Conservation (phyloP, 176 grass and related monocot genomes). For the Dendrocalamus sinicus region DNA sequence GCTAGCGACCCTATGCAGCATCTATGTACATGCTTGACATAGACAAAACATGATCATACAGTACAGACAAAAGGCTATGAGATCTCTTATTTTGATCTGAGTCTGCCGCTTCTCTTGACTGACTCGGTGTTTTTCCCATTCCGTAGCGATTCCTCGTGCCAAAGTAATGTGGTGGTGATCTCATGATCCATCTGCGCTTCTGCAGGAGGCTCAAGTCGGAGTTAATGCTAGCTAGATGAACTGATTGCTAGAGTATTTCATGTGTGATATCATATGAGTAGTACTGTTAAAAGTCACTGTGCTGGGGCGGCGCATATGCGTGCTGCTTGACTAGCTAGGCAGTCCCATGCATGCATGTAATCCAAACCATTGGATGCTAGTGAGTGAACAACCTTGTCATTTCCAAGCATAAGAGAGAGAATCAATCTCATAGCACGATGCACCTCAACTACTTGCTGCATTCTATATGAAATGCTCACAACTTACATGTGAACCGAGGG, state of each 20-base stretch:
- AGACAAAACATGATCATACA: background rate
- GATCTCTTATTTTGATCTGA: constrained; percentile 19
- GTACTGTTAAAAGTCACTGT: constrained; percentile 22
- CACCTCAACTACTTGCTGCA: background rate
- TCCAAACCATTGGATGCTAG: background rate
- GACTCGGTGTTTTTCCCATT: constrained; percentile 44
- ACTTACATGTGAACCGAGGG: no score
- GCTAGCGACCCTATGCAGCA: background rate
- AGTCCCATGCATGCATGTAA: background rate
- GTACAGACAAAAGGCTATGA: constrained; percentile 9
- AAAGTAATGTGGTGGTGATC: constrained; percentile 5
- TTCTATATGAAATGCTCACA: background rate
- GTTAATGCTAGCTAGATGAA: constrained; percentile 19
- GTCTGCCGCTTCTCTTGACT: constrained; percentile 26
- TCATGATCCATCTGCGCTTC: background rate
- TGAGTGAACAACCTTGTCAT: background rate
- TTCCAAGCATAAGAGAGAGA: background rate
- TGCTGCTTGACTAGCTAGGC: background rate
- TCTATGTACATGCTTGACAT: constrained; percentile 28
- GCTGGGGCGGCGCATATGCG: constrained; percentile 38
- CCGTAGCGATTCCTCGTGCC: background rate
- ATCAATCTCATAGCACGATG: background rate
- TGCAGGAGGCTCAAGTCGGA: background rate
- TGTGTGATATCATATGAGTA: background rate
- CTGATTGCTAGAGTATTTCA: constrained; percentile 1